These are phyloP conservation scores for Daldinia grandis DNA, from an alignment of 495 filamentous ascomycete genomes.

Conservation along the genomic window DNA sequence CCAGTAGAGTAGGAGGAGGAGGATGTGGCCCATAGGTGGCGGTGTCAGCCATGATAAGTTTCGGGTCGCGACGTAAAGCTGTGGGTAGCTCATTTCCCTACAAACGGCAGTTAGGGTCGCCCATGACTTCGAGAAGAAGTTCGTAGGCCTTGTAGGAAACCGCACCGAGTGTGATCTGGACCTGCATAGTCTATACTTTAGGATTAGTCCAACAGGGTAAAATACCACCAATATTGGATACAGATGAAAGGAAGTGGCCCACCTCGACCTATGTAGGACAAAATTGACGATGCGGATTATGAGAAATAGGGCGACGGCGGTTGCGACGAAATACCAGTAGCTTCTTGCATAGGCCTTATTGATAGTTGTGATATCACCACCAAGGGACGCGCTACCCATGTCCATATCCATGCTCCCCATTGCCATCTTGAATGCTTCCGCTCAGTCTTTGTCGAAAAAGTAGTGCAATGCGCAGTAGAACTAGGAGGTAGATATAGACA, in stretches of 20 bases:
- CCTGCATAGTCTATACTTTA: constrained; percentile 49
- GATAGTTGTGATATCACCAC: constrained; percentile 7
- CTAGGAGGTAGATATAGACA: constrained; percentile 7
- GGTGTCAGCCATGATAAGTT: constrained; percentile 59
- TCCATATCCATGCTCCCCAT: constrained; percentile 44
- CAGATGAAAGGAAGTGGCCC: constrained; percentile 10
- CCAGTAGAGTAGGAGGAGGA: constrained; percentile 64
- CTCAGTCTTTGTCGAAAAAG: neutral
- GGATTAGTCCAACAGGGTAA: constrained; percentile 15
- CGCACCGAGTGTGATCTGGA: constrained; percentile 48
- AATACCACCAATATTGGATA: neutral
- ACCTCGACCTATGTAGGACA: constrained; percentile 49
- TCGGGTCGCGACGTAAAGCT: constrained; percentile 62
- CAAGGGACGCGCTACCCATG: constrained; percentile 47
- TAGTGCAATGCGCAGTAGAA: neutral
- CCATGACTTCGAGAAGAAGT: constrained; percentile 60
- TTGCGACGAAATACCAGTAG: constrained; percentile 62
- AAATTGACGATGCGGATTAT: constrained; percentile 51
- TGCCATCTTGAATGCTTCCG: constrained; percentile 37
- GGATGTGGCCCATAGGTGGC: constrained; percentile 64
- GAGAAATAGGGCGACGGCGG: constrained; percentile 50
- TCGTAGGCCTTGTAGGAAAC: constrained; percentile 72
- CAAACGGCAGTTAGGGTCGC: constrained; percentile 74
- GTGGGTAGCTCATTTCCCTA: constrained; percentile 73
- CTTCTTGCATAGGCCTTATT: constrained; percentile 55